Conservation (phyloP, 2,329 filamentous ascomycete species). For the Curvularia sp. region DNA sequence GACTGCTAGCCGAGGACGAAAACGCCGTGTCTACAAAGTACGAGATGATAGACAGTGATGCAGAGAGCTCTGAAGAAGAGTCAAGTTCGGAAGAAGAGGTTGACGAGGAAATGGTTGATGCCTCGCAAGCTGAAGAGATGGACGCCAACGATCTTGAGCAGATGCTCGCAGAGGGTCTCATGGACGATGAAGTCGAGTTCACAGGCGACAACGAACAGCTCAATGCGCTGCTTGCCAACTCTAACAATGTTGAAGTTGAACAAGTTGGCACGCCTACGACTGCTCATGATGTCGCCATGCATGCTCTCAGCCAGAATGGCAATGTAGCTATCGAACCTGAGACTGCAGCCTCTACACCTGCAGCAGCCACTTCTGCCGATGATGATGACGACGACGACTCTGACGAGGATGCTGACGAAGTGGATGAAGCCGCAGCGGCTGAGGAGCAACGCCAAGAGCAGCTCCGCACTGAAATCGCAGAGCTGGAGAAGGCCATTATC, state of each 20-base stretch:
- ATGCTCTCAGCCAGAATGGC: slow-evolving; percentile 41
- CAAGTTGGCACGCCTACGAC: slow-evolving; percentile 46
- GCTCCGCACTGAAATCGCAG: slow-evolving; percentile 61
- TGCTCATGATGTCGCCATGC: slow-evolving; percentile 48
- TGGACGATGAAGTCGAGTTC: slow-evolving; percentile 46
- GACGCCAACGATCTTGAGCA: slow-evolving; percentile 48
- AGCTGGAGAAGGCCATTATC: slow-evolving; percentile 60
- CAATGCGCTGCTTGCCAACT: slow-evolving; percentile 38
- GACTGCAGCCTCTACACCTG: slow-evolving; percentile 42
- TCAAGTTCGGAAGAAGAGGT: slow-evolving; percentile 48
- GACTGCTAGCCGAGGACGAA: slow-evolving; percentile 74
- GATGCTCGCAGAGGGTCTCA: slow-evolving; percentile 45
- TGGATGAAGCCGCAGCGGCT: slow-evolving; percentile 56
- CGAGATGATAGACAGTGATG: slow-evolving; percentile 61
- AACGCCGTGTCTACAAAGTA: slow-evolving; percentile 62
- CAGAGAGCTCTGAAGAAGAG: slow-evolving; percentile 54
- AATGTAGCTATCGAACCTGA: slow-evolving; percentile 40
- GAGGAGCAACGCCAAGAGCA: slow-evolving; percentile 56
- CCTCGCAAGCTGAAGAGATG: slow-evolving; percentile 46
- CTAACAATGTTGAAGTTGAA: slow-evolving; percentile 38
- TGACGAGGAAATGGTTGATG: slow-evolving; percentile 54
- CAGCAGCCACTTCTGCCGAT: slow-evolving; percentile 47
- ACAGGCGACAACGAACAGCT: slow-evolving; percentile 40
- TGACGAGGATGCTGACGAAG: slow-evolving; percentile 55
- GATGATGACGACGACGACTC: slow-evolving; percentile 56